phyloP scores from a whole-genome alignment of 176 grass and related monocot species.

The Oryza australiensis region DNA sequence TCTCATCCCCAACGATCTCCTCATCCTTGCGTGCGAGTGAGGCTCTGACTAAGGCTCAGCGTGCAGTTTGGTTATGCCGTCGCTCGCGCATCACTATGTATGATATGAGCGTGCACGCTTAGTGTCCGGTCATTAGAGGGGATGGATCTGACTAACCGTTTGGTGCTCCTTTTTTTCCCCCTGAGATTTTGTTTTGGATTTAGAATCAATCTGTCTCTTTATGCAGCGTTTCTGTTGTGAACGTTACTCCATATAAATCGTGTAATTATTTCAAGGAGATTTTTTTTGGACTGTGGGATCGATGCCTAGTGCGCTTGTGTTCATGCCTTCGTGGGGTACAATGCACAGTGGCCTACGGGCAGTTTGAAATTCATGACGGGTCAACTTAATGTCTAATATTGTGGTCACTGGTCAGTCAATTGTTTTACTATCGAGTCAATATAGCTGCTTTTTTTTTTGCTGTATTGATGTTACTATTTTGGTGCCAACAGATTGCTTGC shows the following conservation, averaged over 20 bases:
- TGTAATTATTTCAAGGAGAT: neutral
- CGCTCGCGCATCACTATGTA: neutral
- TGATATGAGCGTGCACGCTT: constrained; percentile 12
- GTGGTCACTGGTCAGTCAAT: constrained; percentile 12
- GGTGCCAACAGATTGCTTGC: constrained; percentile 4
- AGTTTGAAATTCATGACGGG: constrained; percentile 15
- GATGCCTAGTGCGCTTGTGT: constrained; percentile 36
- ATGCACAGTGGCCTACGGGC: neutral
- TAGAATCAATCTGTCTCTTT: neutral
- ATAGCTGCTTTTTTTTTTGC: neutral
- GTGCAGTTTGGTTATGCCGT: neutral
- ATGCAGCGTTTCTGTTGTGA: neutral
- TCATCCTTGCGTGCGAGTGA: neutral
- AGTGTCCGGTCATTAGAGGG: constrained; percentile 6
- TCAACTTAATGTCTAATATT: constrained; percentile 12
- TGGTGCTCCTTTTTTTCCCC: neutral
- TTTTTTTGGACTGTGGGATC: constrained; percentile 28
- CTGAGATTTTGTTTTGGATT: constrained; percentile 21
- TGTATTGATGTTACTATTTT: neutral
- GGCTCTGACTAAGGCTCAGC: neutral
- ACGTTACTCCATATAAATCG: neutral
- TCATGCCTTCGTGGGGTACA: neutral
- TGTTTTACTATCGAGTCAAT: constrained; percentile 7
- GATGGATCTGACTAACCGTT: constrained; percentile 45
- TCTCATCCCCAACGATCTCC: neutral